Conservation (phyloP, 306 rosid species). For the Ormosia semicastrata region DNA sequence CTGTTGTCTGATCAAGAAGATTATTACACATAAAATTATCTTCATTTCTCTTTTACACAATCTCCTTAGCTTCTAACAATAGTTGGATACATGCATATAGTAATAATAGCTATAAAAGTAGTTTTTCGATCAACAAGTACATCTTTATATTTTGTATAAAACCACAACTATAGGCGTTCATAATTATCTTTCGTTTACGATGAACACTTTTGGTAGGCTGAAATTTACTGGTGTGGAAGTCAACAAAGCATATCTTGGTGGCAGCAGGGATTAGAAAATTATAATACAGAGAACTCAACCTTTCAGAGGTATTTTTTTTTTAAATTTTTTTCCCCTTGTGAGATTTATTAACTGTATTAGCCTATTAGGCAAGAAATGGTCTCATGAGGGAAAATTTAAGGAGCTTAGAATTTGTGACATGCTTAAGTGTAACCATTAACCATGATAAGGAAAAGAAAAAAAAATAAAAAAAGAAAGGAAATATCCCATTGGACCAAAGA, state of each 20-base stretch:
- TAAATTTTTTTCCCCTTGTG: neutral
- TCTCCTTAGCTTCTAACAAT: neutral
- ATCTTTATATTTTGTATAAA: neutral
- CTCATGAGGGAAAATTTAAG: too few relatives aligned
- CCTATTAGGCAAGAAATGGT: too few relatives aligned
- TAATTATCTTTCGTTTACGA: neutral
- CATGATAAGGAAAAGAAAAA: neutral
- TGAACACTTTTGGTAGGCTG: slow-evolving; percentile 23
- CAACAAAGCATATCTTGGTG: slow-evolving; percentile 2
- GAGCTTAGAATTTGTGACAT: neutral
- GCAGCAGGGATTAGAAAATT: slow-evolving; percentile 27
- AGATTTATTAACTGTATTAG: neutral
- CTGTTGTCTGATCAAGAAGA: neutral
- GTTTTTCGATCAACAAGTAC: neutral
- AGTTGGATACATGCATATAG: too few relatives aligned
- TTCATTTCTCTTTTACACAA: neutral
- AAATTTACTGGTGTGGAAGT: slow-evolving; percentile 13
- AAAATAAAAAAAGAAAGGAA: neutral
- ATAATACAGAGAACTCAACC: slow-evolving; percentile 26
- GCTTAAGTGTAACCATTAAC: neutral
- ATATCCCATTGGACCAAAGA: neutral
- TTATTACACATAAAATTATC: neutral
- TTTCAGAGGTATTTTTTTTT: slow-evolving; percentile 40
- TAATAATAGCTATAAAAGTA: neutral
- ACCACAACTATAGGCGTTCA: neutral